Base-by-base conservation (phyloP, 768 basidiomycete genomes). In the Lanmaoa rubissima region DNA sequence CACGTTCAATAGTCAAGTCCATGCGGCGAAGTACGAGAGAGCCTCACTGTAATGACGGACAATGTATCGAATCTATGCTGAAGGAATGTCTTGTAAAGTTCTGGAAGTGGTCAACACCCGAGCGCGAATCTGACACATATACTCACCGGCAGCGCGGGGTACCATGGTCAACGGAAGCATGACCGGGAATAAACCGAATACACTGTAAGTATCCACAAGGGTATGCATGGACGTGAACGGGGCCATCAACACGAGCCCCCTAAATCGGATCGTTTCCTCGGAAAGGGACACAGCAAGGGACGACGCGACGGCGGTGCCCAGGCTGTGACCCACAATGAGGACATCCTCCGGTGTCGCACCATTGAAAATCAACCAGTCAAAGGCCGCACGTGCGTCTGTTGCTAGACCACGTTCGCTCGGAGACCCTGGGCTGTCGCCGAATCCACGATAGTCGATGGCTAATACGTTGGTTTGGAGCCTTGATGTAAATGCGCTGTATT, bases 401-500 rank as follows among this genome's bases (percentile, higher is more conserved):
- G 82, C 69, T 0, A 98, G 75, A 0, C 95, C 96, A 12, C 69
- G 70, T 69, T 95, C 88, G 26, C 82, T 86, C 0, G 96, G 96
- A 0, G 72, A 70, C 1, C 93, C 92, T 1, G 82, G 80, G 53
- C 92, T 95, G 66, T 98, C 94, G 2, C 77, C 96, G 64, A 89
- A 98, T 2, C 95, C 95, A 48, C 95, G 84, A 69, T 98, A 98
- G 73, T 98, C 96, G 36, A 92, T 84, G 1, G 84, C 85, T 26
- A 98, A 75, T 14, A 97, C 86, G 69, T 95, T 95, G 19, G 82
- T 82, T 17, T 76, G 75, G 8, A 92, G 74, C 1, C 87, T 81
- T 3, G 85, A 80, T 0, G 89, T 79, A 65, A 87, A 86, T 0
- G 81, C 78, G 17, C 78, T 73, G 66, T 92, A 92, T 39, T 85